Evolutionary conservation across 768 basidiomycete species (phyloP).

Genomic region (Porphyrellus cyaneotinctus): DNA sequence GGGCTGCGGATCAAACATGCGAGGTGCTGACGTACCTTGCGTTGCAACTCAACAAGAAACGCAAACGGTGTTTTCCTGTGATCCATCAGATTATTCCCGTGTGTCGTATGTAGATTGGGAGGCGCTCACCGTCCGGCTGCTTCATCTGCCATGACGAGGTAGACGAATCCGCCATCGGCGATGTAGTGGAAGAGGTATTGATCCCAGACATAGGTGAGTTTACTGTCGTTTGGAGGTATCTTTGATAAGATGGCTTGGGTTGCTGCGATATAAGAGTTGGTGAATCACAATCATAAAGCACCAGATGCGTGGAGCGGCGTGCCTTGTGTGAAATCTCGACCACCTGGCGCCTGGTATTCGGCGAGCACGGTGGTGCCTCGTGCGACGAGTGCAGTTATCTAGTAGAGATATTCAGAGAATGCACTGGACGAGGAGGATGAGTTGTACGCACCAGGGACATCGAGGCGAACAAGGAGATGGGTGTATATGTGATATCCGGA

Average conservation of each 20-base stretch:
- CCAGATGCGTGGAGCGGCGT: conserved; percentile 10
- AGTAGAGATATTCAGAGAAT: conserved; percentile 20
- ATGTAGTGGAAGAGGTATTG: conserved; percentile 94
- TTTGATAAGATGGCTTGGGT: conserved; percentile 88
- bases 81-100: neutral
- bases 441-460: conserved; percentile 27
- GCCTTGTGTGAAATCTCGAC: conserved; percentile 90
- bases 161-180: conserved; percentile 81
- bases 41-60: conserved; percentile 84
- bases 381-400: conserved; percentile 86
- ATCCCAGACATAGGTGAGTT: conserved; percentile 86
- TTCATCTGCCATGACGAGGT: conserved; percentile 94
- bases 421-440: neutral
- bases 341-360: conserved; percentile 69
- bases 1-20: neutral
- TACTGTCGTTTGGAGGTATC: conserved; percentile 88
- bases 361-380: conserved; percentile 77
- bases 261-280: conserved; percentile 40
- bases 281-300: neutral
- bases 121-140: conserved; percentile 68
- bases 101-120: neutral
- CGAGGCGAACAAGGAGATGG: neutral
- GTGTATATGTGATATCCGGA: neutral
- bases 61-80: conserved; percentile 87
- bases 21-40: conserved; percentile 45